Conservation (phyloP, 176 grass and related monocot species). For the Alloteropsis semialata region DNA sequence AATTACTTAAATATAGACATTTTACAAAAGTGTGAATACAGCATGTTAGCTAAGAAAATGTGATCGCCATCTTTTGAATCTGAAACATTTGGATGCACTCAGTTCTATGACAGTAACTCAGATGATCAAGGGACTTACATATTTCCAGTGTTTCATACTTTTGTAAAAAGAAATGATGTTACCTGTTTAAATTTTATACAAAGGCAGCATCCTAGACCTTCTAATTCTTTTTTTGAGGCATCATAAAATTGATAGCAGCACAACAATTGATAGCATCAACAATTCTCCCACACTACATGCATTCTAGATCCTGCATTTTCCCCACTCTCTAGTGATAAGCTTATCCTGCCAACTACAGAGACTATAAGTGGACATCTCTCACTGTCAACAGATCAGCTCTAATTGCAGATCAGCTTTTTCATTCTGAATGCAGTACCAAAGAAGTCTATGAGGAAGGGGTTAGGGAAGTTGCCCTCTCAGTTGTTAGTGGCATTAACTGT, state of each 20-base stretch:
- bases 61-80: background rate
- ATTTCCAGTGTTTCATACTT: background rate
- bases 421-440: constrained; percentile 66
- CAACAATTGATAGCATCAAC: too few relatives aligned
- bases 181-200: background rate
- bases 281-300: too few relatives aligned
- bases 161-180: background rate
- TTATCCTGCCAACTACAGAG: constrained; percentile 22
- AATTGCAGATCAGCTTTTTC: constrained; percentile 83
- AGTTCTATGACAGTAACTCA: constrained; percentile 18
- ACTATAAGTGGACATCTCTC: background rate
- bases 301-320: background rate
- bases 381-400: constrained; percentile 7
- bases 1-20: too few relatives aligned
- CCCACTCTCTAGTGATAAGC: constrained; percentile 33
- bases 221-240: background rate
- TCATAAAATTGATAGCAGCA: background rate
- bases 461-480: constrained; percentile 90
- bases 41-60: too few relatives aligned
- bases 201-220: background rate
- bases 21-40: too few relatives aligned
- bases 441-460: constrained; percentile 87
- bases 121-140: constrained; percentile 24
- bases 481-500: constrained; percentile 96
- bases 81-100: constrained; percentile 23